Evolutionary conservation across 192 early-diverging fungal species (phyloP).

Genomic region (Thoreauomyces humboldtii): DNA sequence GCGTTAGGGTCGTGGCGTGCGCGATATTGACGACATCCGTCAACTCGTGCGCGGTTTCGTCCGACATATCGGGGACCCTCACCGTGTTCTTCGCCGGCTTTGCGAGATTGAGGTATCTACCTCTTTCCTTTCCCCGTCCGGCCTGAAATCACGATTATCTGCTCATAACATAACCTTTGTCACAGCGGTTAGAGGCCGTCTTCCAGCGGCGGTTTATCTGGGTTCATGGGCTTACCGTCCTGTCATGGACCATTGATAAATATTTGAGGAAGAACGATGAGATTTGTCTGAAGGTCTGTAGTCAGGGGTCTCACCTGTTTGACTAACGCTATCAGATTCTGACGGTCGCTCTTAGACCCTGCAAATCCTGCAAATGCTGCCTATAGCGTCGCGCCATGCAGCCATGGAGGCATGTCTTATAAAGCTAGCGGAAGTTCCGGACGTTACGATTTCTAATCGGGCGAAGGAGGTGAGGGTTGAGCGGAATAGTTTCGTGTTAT

Average conservation of each 20-base stretch:
- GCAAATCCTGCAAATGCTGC: slow-evolving; percentile 68
- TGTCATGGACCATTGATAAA: slow-evolving; percentile 70
- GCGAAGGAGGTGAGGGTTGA: slow-evolving; percentile 51
- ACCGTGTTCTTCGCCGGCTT: slow-evolving; percentile 17
- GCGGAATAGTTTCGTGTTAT: no score
- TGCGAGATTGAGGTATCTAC: slow-evolving; percentile 25
- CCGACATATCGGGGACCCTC: slow-evolving; percentile 16
- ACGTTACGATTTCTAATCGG: slow-evolving; percentile 43
- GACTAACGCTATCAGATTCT: neutral
- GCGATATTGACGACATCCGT: slow-evolving; percentile 21
- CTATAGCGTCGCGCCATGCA: slow-evolving; percentile 74
- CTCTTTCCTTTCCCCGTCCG: no score
- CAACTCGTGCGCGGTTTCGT: slow-evolving; percentile 15
- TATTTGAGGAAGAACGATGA: slow-evolving; percentile 41
- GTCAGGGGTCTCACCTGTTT: neutral
- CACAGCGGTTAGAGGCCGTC: slow-evolving; percentile 43
- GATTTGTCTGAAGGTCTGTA: slow-evolving; percentile 61
- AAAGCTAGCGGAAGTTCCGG: slow-evolving; percentile 44
- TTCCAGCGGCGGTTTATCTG: slow-evolving; percentile 60
- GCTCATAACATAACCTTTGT: no score
- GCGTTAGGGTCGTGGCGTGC: neutral
- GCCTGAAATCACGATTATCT: no score
- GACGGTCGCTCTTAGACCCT: slow-evolving; percentile 29
- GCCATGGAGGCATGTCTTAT: slow-evolving; percentile 68
- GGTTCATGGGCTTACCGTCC: slow-evolving; percentile 68